These are phyloP conservation scores for Usnea hakonensis DNA, from an alignment of 495 filamentous ascomycete species.

Conservation along the genomic window DNA sequence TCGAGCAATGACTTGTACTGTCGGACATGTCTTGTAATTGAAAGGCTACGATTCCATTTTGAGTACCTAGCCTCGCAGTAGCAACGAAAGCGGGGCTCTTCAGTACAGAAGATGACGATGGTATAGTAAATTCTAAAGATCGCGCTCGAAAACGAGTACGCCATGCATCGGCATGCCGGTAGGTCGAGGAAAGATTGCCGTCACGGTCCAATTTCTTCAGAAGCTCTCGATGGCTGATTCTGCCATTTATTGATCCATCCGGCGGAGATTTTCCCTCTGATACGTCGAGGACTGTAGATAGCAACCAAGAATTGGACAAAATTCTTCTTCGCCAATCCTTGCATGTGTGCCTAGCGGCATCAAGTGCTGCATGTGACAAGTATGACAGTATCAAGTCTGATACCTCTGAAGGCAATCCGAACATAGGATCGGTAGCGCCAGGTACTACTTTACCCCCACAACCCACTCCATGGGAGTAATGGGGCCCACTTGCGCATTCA, in stretches of 20 bases:
- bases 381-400: conserved; percentile 10
- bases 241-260: neutral
- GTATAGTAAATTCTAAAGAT: neutral
- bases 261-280: neutral
- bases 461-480: neutral
- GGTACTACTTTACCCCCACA: neutral
- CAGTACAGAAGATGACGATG: neutral
- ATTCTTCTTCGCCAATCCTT: conserved; percentile 10
- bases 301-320: conserved; percentile 4
- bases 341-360: conserved; percentile 13
- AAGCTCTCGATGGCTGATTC: neutral
- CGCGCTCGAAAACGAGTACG: conserved; percentile 6
- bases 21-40: neutral
- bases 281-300: conserved; percentile 7
- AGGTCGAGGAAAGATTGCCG: conserved; percentile 1
- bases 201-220: conserved; percentile 4
- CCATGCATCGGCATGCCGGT: conserved; percentile 9
- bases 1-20: neutral
- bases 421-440: neutral
- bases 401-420: conserved; percentile 3
- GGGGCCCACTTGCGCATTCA: neutral
- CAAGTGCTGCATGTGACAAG: conserved; percentile 13
- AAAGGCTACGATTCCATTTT: neutral
- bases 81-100: neutral
- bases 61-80: neutral